Percentiles rank a stretch among this genome's conserved stretches.
phyloP scores from a whole-genome alignment of 2,329 filamentous ascomycete genomes.

The Ophidiomyces ophidiicola region DNA sequence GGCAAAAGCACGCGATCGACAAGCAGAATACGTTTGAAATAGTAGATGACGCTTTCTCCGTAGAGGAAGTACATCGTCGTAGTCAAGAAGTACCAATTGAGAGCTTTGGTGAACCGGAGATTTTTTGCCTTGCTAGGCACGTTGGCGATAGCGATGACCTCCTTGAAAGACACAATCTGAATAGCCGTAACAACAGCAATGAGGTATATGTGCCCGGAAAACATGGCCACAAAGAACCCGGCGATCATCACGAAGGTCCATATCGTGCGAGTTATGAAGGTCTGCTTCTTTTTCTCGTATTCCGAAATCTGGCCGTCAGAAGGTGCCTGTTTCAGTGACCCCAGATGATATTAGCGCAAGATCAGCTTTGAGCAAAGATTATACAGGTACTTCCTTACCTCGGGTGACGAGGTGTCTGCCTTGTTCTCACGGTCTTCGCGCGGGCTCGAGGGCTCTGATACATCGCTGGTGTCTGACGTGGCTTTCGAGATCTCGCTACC shows the following conservation, averaged over 20 bases:
- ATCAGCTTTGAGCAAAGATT: not conserved
- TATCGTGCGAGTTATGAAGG: slow-evolving; percentile 90
- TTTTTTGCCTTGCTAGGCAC: slow-evolving; percentile 84
- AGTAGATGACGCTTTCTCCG: slow-evolving; percentile 97
- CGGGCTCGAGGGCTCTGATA: slow-evolving; percentile 41
- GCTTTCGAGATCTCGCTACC: slow-evolving; percentile 38
- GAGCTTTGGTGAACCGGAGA: slow-evolving; percentile 82
- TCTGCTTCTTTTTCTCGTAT: slow-evolving; percentile 97
- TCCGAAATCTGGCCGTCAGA: slow-evolving; percentile 41
- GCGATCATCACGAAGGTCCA: slow-evolving; percentile 98
- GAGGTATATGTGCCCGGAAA: slow-evolving; percentile 95
- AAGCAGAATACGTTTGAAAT: slow-evolving; percentile 96
- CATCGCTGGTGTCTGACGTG: slow-evolving; percentile 45
- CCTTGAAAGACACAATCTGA: slow-evolving; percentile 96
- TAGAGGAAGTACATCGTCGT: slow-evolving; percentile 99
- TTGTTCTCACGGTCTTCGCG: slow-evolving; percentile 33
- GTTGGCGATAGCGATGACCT: slow-evolving; percentile 95
- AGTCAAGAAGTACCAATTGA: slow-evolving; percentile 99
- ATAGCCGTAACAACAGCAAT: slow-evolving; percentile 84
- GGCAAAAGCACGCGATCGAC: slow-evolving; percentile 88
- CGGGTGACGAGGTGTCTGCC: slow-evolving; percentile 23
- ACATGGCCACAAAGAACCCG: slow-evolving; percentile 80
- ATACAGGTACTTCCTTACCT: slow-evolving; percentile 14
- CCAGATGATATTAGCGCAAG: slow-evolving; percentile 11
- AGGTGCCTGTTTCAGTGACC: slow-evolving; percentile 7